Conservation (phyloP, 257 asterid species). For the Solanum virginianum region DNA sequence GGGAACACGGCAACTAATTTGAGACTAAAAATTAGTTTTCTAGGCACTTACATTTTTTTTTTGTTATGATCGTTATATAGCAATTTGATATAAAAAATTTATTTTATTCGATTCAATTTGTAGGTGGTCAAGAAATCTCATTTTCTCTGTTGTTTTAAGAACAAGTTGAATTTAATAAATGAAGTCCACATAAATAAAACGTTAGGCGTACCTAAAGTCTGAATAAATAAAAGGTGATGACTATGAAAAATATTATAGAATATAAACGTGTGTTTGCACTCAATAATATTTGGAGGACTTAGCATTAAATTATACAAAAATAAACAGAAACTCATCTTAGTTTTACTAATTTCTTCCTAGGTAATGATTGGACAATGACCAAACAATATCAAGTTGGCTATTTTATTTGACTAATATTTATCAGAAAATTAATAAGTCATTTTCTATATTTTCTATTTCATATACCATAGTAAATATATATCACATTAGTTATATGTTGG, state of each 20-base stretch:
- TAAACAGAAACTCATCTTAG: background rate
- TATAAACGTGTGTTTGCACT: background rate
- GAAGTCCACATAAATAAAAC: background rate
- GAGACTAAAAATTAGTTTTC: background rate
- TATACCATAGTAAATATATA: too few species aligned
- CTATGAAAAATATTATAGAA: background rate
- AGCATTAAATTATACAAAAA: background rate
- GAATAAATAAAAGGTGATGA: background rate
- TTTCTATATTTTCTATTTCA: too few species aligned
- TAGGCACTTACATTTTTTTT: background rate
- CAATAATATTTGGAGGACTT: background rate
- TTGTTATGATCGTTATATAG: background rate
- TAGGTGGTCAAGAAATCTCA: too few species aligned
- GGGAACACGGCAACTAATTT: background rate
- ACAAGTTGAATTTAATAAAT: background rate
- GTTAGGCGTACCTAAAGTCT: background rate
- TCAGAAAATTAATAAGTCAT: too few species aligned
- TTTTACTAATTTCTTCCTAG: background rate
- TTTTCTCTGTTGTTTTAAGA: background rate
- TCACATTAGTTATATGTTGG: too few species aligned
- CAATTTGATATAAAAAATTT: background rate
- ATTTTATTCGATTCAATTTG: background rate
- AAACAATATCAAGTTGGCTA: background rate
- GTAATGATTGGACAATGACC: background rate
- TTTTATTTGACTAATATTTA: too few species aligned